These are phyloP conservation scores for Talaromyces marneffei DNA, from an alignment of 2,329 filamentous ascomycete genomes.

Conservation along the genomic window DNA sequence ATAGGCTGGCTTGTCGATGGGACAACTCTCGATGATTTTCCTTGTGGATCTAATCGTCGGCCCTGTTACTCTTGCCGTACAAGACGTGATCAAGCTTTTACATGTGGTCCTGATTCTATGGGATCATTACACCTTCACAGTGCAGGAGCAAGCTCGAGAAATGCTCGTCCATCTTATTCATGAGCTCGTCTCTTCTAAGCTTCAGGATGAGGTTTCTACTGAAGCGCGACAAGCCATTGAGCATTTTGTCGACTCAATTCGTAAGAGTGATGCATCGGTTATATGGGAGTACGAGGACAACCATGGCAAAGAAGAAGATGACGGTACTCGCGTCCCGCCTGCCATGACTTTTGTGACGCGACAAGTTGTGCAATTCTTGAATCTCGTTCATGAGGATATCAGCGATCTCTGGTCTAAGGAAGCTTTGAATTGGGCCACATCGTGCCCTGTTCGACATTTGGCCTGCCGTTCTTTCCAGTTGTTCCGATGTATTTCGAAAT, in stretches of 20 bases:
- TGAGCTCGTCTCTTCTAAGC: conserved; percentile 76
- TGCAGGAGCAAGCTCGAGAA: conserved; percentile 93
- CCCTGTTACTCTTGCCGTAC: conserved; percentile 70
- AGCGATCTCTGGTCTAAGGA: conserved; percentile 88
- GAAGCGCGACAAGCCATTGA: conserved; percentile 73
- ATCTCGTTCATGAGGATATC: conserved; percentile 74
- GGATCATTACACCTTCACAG: conserved; percentile 93
- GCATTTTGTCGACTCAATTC: conserved; percentile 78
- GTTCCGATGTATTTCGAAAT: conserved; percentile 87
- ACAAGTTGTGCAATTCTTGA: conserved; percentile 79
- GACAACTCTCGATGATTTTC: conserved; percentile 86
- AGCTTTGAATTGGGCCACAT: conserved; percentile 91
- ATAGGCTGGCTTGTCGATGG: conserved; percentile 75
- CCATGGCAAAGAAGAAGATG: conserved; percentile 67
- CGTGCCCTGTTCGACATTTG: conserved; percentile 88
- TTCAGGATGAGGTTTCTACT: conserved; percentile 66
- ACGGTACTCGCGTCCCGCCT: conserved; percentile 72
- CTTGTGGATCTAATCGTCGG: conserved; percentile 95
- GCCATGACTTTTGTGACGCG: conserved; percentile 81
- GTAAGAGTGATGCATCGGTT: conserved; percentile 74
- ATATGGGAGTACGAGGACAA: conserved; percentile 94
- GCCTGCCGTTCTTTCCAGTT: conserved; percentile 97
- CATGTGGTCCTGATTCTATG: conserved; percentile 91
- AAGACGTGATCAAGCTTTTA: conserved; percentile 77
- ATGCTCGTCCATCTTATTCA: conserved; percentile 98